phyloP scores from a whole-genome alignment of 2,329 filamentous ascomycete genomes.

The Leptographium wingfieldii region DNA sequence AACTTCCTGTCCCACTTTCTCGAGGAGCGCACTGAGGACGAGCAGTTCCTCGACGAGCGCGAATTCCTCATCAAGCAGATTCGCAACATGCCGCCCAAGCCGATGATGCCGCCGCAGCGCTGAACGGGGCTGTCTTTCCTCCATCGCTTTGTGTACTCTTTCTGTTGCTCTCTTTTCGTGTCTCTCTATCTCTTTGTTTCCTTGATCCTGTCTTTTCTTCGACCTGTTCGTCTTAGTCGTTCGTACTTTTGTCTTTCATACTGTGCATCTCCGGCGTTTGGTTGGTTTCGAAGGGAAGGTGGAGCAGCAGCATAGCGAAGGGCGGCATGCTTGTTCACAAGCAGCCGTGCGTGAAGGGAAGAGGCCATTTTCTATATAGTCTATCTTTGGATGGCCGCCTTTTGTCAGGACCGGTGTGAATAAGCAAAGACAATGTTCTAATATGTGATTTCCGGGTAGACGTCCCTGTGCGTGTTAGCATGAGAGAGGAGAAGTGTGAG shows the following conservation, averaged over 20 bases:
- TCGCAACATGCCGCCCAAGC: slow-evolving; percentile 48
- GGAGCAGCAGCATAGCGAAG: too few species aligned
- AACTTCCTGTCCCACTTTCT: slow-evolving; percentile 84
- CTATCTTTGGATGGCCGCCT: too few species aligned
- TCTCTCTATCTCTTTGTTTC: not conserved
- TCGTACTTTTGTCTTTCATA: not conserved
- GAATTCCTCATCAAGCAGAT: slow-evolving; percentile 97
- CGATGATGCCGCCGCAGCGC: slow-evolving; percentile 27
- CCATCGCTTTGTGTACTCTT: not conserved
- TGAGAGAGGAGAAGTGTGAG: not conserved
- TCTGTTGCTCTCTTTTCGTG: not conserved
- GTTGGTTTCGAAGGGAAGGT: too few species aligned
- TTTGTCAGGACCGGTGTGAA: not conserved
- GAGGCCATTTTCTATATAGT: too few species aligned
- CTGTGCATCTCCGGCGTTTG: not conserved
- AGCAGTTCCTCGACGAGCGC: slow-evolving; percentile 97
- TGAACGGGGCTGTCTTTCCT: not conserved
- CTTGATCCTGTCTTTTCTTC: not conserved
- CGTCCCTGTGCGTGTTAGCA: slow-evolving; percentile 32
- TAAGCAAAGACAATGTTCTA: not conserved
- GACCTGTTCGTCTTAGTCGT: not conserved
- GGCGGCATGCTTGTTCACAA: too few species aligned
- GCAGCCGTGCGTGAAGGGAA: too few species aligned
- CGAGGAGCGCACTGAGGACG: slow-evolving; percentile 89
- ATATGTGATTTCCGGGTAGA: slow-evolving; percentile 8